A percentile compares a stretch with the other conserved stretches of the same genome.
phyloP scores from a whole-genome alignment of 305 asterid genomes.

The Euphrasia arctica region DNA sequence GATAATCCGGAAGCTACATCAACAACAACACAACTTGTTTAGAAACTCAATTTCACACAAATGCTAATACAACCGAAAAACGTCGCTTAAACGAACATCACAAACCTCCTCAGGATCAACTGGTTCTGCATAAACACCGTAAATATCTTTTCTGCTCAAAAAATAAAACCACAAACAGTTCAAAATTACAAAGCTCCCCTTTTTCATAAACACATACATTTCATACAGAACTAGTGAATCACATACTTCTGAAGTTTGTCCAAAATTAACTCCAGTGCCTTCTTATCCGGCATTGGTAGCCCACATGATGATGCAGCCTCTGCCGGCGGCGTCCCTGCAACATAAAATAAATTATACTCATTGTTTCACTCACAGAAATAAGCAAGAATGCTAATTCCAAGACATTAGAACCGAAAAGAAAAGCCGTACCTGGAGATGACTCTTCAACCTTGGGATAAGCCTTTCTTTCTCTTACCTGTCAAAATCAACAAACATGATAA shows the following conservation, averaged over 20 bases:
- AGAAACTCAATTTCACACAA: constrained; percentile 14
- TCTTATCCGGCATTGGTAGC: constrained; percentile 75
- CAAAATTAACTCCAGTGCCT: constrained; percentile 69
- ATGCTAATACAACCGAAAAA: constrained; percentile 2
- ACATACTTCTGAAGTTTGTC: constrained; percentile 98
- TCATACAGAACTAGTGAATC: constrained; percentile 24
- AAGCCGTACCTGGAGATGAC: constrained; percentile 56
- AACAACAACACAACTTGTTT: constrained; percentile 24
- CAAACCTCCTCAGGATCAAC: constrained; percentile 99
- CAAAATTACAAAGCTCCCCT: constrained; percentile 25
- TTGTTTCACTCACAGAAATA: not conserved
- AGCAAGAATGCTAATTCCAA: not conserved
- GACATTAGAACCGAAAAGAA: constrained; percentile 19
- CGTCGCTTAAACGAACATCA: constrained; percentile 12
- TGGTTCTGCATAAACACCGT: constrained; percentile 95
- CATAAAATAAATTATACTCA: constrained; percentile 5
- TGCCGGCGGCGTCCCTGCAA: constrained; percentile 60
- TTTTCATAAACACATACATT: constrained; percentile 19
- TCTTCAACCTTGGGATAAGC: constrained; percentile 45
- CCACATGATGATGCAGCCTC: constrained; percentile 33
- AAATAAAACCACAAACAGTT: constrained; percentile 30
- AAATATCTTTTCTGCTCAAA: constrained; percentile 86
- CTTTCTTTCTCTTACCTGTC: constrained; percentile 63
- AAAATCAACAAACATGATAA: constrained; percentile 36
- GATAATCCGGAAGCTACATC: constrained; percentile 95